Base-by-base conservation (phyloP, 2,329 filamentous ascomycete genomes). In the Podosphaera aphanis region DNA sequence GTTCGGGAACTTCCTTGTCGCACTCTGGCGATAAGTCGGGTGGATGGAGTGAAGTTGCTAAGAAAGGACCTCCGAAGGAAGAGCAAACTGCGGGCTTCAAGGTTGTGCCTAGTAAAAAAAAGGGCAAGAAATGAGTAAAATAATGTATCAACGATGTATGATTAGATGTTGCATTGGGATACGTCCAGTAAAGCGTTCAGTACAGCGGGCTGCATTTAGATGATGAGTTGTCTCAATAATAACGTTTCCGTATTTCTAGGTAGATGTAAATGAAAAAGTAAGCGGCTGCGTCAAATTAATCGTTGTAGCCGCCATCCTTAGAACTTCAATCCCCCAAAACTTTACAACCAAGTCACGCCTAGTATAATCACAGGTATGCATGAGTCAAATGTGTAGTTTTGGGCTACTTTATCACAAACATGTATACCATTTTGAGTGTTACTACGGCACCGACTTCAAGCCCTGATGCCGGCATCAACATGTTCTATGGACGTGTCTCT, bases 11-110 rank as follows among this genome's bases (percentile, higher is more conserved):
- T 57, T 45, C 61, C 56, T 58, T 57, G 43, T 58, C 56, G 47
- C 61, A 55, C 49, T 66, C 61, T 51, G 61, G 62, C 38, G 66
- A 63, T 52, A 66, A 63, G 43, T 57, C 63, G 21, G 77, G 82
- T 46, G 88, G 88, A 18, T 98, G 90, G 90, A 93, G 72, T 55
- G 90, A 95, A 64, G 90, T 98, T 45, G 90, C 90, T 1, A 95
- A 95, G 77, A 94, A 94, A 69, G 80, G 81, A 43, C 63, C 65
- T 46, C 64, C 66, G 47, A 63, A 61, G 49, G 63, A 64, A 56
- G 62, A 54, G 56, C 51, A 54, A 44, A 51, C 62, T 43, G 59
- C 63, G 38, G 72, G 68, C 20, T 95, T 94, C 66, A 90, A 90
- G 68, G 83, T 95, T 45, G 88, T 95, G 10, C 75, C 83, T 13